Conservation (phyloP, 371 early-diverging fungal species). For the Paraphysoderma sedebokerense region DNA sequence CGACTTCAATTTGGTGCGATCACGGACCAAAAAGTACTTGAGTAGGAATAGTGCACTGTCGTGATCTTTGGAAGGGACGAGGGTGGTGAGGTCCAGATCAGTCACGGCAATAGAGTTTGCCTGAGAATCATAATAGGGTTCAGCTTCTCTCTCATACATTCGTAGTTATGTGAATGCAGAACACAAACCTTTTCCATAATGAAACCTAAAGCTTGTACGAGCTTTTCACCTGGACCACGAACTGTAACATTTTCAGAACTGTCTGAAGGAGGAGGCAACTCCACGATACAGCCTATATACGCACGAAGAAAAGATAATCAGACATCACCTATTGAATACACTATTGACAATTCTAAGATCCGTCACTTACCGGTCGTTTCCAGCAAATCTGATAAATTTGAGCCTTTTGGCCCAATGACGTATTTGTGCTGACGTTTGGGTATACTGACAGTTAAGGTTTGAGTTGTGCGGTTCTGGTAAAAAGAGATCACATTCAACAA, state of each 20-base stretch:
- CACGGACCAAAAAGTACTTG: background rate
- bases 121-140: too few species aligned
- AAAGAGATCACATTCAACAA: too few species aligned
- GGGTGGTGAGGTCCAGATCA: slow-evolving; percentile 14
- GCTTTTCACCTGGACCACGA: slow-evolving; percentile 52
- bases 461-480: too few species aligned
- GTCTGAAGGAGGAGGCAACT: slow-evolving; percentile 48
- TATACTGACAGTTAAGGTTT: slow-evolving; percentile 42
- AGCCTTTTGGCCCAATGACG: slow-evolving; percentile 66
- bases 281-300: slow-evolving; percentile 47
- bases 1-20: background rate
- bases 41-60: background rate
- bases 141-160: too few species aligned
- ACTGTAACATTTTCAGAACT: slow-evolving; percentile 55
- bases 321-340: background rate
- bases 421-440: slow-evolving; percentile 83
- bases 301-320: slow-evolving; percentile 1
- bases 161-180: too few species aligned
- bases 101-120: slow-evolving; percentile 16
- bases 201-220: slow-evolving; percentile 44
- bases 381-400: slow-evolving; percentile 55
- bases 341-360: background rate
- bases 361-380: slow-evolving; percentile 32
- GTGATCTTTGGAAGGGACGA: background rate
- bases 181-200: slow-evolving; percentile 64